Base-by-base conservation (phyloP, 106 monocot genomes). In the Dioscorea alata region DNA sequence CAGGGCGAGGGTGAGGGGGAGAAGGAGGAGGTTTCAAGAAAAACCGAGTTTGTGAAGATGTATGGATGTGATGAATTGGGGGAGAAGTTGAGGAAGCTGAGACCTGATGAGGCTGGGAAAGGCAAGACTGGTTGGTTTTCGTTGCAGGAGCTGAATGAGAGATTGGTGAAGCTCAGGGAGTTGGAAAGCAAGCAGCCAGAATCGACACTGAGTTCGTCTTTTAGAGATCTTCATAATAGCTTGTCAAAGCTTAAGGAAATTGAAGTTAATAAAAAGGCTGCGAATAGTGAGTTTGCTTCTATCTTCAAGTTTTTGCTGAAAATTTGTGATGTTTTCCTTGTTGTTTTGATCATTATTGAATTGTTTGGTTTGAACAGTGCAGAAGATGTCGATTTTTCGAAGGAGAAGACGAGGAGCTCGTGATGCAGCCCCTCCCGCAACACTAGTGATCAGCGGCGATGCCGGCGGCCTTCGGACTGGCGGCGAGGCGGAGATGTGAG, bases 111-210 rank as follows among this genome's bases (percentile, higher is more conserved):
- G 20, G 74, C 70, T 4, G 68, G 49, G 61, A 85, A 83, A 68
- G 76, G 48, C 2, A 66, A 56, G 16, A 77, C 75, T 2, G 76
- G 79, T 16, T 78, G 76, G 71, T 99, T 92, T 67, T 87, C 90
- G 5, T 62, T 93, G 28, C 42, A 48, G 13, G 92, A 99, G 81
- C 33, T 99, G 61, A 87, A 87, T 50, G 84, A 82, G 69, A 73
- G 97, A 73, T 81, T 99, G 4, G 89, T 64, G 17, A 87, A 83
- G 79, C 81, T 99, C 49, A 81, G 92, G 74, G 79, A 90, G 75
- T 21, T 85, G 78, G 97, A 99, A 77, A 77, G 79, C 71, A 69
- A 28, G 28, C 2, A 28, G 28, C 28, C 28, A 28, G 28, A 28
- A 1, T 28, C 28, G 28, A 3, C 2, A 28, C 1, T 65, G 77